Evolutionary conservation across 1,139 yeast species (phyloP), one percentile per base, ranked within the genome.

Genomic region (Protomyces pachydermus): DNA sequence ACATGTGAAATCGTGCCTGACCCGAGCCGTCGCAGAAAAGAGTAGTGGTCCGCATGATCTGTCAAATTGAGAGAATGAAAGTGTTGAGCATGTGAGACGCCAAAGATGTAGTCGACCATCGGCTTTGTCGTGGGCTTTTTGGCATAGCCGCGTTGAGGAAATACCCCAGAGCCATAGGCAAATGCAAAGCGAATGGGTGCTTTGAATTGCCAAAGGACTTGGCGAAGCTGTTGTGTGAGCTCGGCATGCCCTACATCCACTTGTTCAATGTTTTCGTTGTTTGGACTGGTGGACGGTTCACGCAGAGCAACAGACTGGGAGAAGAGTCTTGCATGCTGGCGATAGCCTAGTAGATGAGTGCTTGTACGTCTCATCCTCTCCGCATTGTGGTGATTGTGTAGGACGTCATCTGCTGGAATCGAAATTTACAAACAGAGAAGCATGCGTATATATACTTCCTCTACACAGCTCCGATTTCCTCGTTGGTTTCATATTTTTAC

Each of bases 151-250:
- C 39, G 91, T 74, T 95, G 98, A 37, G 85, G 81, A 70, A 95
- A 88, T 0, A 95, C 97, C 3, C 97, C 97, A 8, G 96, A 88
- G 0, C 99, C 99, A 74, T 95, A 95, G 0, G 98, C 99, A 74
- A 91, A 86, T 0, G 93, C 86, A 70, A 81, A 87, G 65, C 83
- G 77, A 25, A 88, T 82, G 0, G 93, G 91, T 0, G 91, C 87
- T 57, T 82, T 76, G 73, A 89, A 88, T 53, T 81, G 77, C 73
- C 82, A 74, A 25, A 86, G 73, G 3, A 88, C 80, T 1, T 79
- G 75, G 25, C 80, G 75, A 53, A 88, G 76, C 18, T 81, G 79
- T n/a, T 75, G 76, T 52, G 82, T 75, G 67, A 81, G 72, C 20
- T 78, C 80, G 12, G 34, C 16, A 4, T 28, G 32, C 32, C 32